Conservation (phyloP, 75 land plant genomes). For the Pinus taeda region DNA sequence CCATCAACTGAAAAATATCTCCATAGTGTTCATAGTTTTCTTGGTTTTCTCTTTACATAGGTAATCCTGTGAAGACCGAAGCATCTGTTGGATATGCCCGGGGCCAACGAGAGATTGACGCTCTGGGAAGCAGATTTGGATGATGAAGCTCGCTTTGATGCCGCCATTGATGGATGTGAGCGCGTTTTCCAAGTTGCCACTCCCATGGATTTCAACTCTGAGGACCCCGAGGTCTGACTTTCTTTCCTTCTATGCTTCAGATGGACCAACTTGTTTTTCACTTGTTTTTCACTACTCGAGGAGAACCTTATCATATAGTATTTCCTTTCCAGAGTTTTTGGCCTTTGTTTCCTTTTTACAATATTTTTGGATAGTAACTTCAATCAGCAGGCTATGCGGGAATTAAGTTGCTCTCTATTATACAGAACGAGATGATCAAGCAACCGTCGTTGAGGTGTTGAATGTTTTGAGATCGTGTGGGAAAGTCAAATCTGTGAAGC, state of each 20-base stretch:
- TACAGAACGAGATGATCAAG: slow-evolving; percentile 63
- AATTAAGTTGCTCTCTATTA: no score
- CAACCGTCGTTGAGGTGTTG: slow-evolving; percentile 46
- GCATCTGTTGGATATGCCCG: slow-evolving; percentile 21
- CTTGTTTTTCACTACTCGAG: no score
- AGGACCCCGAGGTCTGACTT: slow-evolving; percentile 16
- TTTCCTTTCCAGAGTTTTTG: no score
- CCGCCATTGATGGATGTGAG: slow-evolving; percentile 11
- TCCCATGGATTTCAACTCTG: slow-evolving; percentile 11
- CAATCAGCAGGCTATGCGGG: no score
- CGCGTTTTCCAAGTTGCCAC: slow-evolving; percentile 19
- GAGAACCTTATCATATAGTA: no score
- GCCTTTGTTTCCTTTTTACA: no score
- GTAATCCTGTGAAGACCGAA: slow-evolving; percentile 12
- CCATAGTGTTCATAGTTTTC: no score
- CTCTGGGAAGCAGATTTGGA: slow-evolving; percentile 20
- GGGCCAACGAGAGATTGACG: slow-evolving; percentile 16
- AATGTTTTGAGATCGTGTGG: slow-evolving; percentile 67
- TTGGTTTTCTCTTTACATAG: not conserved
- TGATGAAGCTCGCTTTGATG: slow-evolving; percentile 19
- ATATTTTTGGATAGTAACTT: no score
- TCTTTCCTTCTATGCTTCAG: not conserved
- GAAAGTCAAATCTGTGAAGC: slow-evolving; percentile 54
- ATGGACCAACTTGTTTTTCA: no score
- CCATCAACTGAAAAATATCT: no score